Conservation (phyloP, 257 asterid species). For the Plantago ovata region DNA sequence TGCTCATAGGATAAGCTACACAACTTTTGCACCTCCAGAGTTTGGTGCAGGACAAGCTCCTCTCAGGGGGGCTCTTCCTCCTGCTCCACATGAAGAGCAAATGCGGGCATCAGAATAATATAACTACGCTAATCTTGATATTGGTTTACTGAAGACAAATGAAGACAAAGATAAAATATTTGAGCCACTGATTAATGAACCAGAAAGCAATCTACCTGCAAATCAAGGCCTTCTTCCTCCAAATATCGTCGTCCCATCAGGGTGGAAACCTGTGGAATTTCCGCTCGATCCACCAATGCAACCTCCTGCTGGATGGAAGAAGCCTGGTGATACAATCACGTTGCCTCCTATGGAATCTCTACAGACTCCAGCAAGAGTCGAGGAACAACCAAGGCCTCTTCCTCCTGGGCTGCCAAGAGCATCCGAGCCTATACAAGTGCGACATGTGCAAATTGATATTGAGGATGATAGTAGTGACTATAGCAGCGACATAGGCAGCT, state of each 20-base stretch:
- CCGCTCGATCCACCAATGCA: conserved; percentile 65
- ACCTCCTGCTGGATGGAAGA: conserved; percentile 96
- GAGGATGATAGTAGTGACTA: conserved; percentile 73
- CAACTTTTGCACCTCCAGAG: conserved; percentile 95
- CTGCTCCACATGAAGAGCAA: conserved; percentile 97
- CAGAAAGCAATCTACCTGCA: conserved; percentile 35
- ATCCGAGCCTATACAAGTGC: conserved; percentile 79
- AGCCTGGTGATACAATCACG: conserved; percentile 80
- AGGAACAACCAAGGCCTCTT: conserved; percentile 44
- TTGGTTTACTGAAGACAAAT: conserved; percentile 70
- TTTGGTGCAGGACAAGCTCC: conserved; percentile 85
- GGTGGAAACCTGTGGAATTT: conserved; percentile 89
- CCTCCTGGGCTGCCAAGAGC: conserved; percentile 46
- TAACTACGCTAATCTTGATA: conserved; percentile 58
- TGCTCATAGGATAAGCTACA: conserved; percentile 86
- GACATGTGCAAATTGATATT: conserved; percentile 90
- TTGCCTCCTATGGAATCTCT: conserved; percentile 67
- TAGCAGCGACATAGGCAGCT: conserved; percentile 67
- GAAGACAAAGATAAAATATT: conserved; percentile 51
- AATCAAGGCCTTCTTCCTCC: conserved; percentile 51
- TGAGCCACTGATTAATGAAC: conserved; percentile 63
- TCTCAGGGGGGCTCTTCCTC: conserved; percentile 86
- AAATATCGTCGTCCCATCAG: conserved; percentile 67
- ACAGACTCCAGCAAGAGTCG: conserved; percentile 51
- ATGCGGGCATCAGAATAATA: conserved; percentile 87